Evolutionary conservation across 2,329 filamentous ascomycete genomes (phyloP).

Genomic region (Ceratocystis variospora): DNA sequence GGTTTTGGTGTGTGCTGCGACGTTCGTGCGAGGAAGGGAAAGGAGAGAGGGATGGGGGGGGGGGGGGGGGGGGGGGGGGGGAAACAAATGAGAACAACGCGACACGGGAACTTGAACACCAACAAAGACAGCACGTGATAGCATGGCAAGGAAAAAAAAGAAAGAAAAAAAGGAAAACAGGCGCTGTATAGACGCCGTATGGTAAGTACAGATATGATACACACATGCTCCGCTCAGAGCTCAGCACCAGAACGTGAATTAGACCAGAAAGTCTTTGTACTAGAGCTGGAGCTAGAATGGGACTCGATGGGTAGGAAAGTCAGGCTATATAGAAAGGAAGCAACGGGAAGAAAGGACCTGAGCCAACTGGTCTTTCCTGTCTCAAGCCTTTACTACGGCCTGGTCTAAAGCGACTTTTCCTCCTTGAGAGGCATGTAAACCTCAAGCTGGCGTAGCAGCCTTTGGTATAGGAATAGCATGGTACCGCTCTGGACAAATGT

Average conservation of each 20-base stretch:
- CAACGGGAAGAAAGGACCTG: too few species aligned
- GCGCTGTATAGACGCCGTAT: background rate
- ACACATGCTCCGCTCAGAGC: constrained; percentile 17
- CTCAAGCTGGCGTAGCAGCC: constrained; percentile 65
- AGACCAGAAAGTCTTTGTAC: background rate
- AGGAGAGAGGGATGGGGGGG: too few species aligned
- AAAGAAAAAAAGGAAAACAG: background rate
- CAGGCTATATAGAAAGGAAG: background rate
- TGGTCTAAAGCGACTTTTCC: constrained; percentile 20
- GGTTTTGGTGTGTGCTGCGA: too few species aligned
- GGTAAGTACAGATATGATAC: constrained; percentile 19
- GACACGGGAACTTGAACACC: background rate
- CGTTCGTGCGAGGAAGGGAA: too few species aligned
- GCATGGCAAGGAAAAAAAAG: background rate
- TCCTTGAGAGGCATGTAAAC: constrained; percentile 28
- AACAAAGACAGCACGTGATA: background rate
- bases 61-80: background rate
- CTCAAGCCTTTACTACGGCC: too few species aligned
- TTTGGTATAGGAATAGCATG: constrained; percentile 93
- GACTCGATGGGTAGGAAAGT: constrained; percentile 8
- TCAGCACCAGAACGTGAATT: background rate
- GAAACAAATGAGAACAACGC: background rate
- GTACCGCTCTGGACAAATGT: constrained; percentile 94
- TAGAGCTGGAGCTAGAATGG: background rate
- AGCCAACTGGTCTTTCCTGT: too few species aligned